These are phyloP conservation scores for Stellera chamaejasme DNA, from an alignment of 345 rosid genomes.

Conservation along the genomic window DNA sequence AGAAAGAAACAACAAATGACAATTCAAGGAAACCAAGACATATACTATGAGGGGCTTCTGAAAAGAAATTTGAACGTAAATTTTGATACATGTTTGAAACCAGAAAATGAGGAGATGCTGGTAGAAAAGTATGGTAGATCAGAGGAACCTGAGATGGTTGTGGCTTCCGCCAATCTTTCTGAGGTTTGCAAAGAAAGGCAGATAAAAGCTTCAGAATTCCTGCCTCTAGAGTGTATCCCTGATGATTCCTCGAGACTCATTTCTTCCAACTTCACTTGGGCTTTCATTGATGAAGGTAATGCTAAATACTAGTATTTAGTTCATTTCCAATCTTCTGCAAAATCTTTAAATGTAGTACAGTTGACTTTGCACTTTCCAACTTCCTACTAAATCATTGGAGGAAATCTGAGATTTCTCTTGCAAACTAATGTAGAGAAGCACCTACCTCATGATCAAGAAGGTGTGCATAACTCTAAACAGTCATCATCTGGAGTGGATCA, in stretches of 20 bases:
- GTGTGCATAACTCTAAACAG: conserved; percentile 1
- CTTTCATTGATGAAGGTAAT: conserved; percentile 16
- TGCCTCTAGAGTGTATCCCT: conserved; percentile 4
- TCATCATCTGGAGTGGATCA: conserved; percentile 10
- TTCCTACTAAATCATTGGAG: conserved; percentile 2
- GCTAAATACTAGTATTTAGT: not conserved
- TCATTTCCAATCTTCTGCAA: not conserved
- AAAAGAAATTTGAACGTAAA: conserved; percentile 20
- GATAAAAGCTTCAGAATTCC: conserved; percentile 1
- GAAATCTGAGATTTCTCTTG: conserved; percentile 1
- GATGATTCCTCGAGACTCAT: conserved; percentile 4
- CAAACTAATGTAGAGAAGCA: conserved; percentile 10
- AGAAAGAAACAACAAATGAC: conserved; percentile 18
- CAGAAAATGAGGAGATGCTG: conserved; percentile 5
- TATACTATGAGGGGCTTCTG: conserved; percentile 7
- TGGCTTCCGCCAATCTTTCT: conserved; percentile 6
- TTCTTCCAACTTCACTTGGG: conserved; percentile 9
- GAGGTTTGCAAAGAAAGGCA: not conserved
- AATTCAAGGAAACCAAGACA: conserved; percentile 15
- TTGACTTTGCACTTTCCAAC: not conserved
- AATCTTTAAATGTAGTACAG: not conserved
- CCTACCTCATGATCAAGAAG: conserved; percentile 8
- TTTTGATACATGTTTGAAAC: conserved; percentile 1
- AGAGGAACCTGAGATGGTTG: not conserved
- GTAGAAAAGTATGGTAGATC: conserved; percentile 5